Percentiles rank a stretch among this genome's conserved stretches.
Evolutionary conservation across 495 filamentous ascomycete genomes (phyloP).

Genomic region (Penicillium cinerascens): DNA sequence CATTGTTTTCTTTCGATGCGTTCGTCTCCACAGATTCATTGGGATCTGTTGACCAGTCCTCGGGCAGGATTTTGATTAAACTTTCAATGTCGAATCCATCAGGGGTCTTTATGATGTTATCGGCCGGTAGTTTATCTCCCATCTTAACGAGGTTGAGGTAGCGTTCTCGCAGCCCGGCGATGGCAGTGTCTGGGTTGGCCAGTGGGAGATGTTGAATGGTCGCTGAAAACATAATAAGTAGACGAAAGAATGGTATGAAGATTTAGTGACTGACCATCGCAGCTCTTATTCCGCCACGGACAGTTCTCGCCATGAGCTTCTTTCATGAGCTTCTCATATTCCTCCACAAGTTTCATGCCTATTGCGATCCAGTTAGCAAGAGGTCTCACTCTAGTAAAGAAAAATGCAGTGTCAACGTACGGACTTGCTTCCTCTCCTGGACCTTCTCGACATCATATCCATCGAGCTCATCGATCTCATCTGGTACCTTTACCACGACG

Average conservation of each 20-base stretch:
- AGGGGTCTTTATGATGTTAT: constrained; percentile 44
- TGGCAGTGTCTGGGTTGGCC: constrained; percentile 53
- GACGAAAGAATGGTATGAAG: neutral
- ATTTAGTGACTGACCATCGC: constrained; percentile 60
- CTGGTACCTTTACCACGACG: constrained; percentile 74
- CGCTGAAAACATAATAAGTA: constrained; percentile 27
- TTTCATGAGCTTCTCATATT: constrained; percentile 67
- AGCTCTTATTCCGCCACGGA: constrained; percentile 79
- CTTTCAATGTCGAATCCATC: constrained; percentile 38
- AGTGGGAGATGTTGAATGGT: constrained; percentile 57
- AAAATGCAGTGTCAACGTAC: constrained; percentile 27
- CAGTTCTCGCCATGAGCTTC: constrained; percentile 80
- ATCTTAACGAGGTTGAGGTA: constrained; percentile 54
- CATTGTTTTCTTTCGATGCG: neutral
- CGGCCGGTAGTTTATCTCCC: constrained; percentile 47
- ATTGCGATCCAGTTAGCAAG: constrained; percentile 8
- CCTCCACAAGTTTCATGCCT: constrained; percentile 64
- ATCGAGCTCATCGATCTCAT: constrained; percentile 50
- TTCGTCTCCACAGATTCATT: constrained; percentile 13
- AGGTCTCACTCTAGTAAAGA: neutral
- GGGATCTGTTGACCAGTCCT: constrained; percentile 21
- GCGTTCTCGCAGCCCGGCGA: constrained; percentile 54
- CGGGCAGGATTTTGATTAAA: constrained; percentile 31
- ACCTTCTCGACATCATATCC: constrained; percentile 53
- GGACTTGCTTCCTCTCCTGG: constrained; percentile 61